A percentile compares a stretch with the other conserved stretches of the same genome.
These are phyloP conservation scores for Botrytis fragariae DNA, from an alignment of 2,329 filamentous ascomycete genomes.

Conservation along the genomic window DNA sequence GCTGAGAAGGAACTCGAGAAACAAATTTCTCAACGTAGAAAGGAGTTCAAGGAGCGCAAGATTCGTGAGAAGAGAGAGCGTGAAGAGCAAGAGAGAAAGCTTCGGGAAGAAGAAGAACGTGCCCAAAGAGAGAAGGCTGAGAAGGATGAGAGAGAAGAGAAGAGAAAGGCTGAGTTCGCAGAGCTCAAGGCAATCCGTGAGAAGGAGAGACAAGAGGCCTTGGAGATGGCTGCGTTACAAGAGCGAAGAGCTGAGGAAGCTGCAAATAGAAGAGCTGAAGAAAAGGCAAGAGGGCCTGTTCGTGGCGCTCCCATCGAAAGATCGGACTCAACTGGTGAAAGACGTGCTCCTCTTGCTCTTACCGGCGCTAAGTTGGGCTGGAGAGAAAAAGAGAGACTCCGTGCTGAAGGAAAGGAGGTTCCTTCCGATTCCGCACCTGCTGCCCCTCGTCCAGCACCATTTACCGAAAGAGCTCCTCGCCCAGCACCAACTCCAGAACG, in stretches of 20 bases:
- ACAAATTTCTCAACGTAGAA: constrained; percentile 83
- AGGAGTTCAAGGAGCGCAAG: constrained; percentile 81
- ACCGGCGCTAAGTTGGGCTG: constrained; percentile 59
- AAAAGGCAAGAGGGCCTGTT: constrained; percentile 42
- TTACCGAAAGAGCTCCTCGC: neutral
- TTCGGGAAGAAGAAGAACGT: constrained; percentile 83
- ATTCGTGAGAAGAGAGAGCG: constrained; percentile 79
- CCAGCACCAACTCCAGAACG: neutral
- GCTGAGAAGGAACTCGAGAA: constrained; percentile 92
- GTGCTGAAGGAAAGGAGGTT: constrained; percentile 35
- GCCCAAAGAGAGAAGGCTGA: constrained; percentile 80
- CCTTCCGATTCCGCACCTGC: constrained; percentile 15
- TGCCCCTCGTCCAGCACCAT: neutral
- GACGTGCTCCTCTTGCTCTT: constrained; percentile 50
- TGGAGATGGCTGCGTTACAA: constrained; percentile 67
- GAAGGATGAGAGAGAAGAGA: constrained; percentile 74
- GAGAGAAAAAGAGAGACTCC: constrained; percentile 67
- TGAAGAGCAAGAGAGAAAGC: constrained; percentile 77
- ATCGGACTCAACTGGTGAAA: neutral
- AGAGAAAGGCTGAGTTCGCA: constrained; percentile 68
- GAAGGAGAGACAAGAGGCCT: constrained; percentile 64
- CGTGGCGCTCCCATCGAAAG: constrained; percentile 47
- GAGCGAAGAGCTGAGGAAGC: constrained; percentile 85
- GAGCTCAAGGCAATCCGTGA: constrained; percentile 65
- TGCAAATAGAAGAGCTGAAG: constrained; percentile 68